These are phyloP conservation scores for Polytrichum formosum DNA, from an alignment of 225 moss, liverwort and hornwort species.

Conservation along the genomic window DNA sequence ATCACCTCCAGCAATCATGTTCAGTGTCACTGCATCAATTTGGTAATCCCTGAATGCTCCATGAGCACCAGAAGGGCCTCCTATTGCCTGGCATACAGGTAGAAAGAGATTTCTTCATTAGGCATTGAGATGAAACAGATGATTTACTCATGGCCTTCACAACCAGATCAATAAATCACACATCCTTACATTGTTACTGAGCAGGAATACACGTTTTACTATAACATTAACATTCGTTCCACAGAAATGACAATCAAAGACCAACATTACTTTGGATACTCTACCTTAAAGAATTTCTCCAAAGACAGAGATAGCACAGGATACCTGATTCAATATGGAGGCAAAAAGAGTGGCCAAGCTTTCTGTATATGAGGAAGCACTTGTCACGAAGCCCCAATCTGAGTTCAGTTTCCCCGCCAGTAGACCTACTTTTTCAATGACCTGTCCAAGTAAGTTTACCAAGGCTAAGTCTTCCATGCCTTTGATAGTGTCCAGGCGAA, in stretches of 20 bases:
- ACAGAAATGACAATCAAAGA: no score
- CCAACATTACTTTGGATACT: no score
- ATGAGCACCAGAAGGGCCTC: conserved; percentile 87
- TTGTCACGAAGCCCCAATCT: conserved; percentile 58
- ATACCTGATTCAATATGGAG: conserved; percentile 52
- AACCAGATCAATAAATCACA: no score
- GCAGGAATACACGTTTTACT: no score
- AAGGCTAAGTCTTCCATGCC: conserved; percentile 36
- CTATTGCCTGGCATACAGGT: conserved; percentile 52
- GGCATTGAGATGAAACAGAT: no score
- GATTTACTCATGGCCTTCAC: no score
- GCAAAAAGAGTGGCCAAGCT: conserved; percentile 68
- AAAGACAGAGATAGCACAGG: not conserved
- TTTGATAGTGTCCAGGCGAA: conserved; percentile 58
- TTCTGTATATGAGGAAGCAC: conserved; percentile 66
- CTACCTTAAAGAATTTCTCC: not conserved
- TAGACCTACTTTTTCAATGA: conserved; percentile 42
- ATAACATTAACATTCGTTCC: no score
- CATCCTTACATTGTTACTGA: no score
- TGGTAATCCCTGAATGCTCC: conserved; percentile 95
- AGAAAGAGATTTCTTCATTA: not conserved
- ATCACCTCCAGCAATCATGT: conserved; percentile 57
- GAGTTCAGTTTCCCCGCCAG: conserved; percentile 49
- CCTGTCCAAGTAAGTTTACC: conserved; percentile 38
- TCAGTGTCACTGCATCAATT: conserved; percentile 86